Evolutionary conservation across 305 asterid species (phyloP).

Genomic region (Stenogyne calaminthoides): DNA sequence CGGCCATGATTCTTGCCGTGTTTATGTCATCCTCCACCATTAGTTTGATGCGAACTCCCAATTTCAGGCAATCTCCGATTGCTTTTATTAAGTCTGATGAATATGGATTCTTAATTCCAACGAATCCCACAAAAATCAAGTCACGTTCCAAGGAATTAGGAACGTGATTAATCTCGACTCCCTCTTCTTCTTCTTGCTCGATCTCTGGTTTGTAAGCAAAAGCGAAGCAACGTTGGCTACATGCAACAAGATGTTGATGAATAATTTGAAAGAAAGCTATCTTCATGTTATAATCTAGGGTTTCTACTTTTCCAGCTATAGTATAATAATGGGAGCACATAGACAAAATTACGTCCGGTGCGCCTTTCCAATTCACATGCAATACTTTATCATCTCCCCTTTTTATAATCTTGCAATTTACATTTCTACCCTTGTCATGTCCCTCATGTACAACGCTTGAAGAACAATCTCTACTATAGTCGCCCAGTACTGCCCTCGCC

Average conservation of each 20-base stretch:
- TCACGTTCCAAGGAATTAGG: constrained; percentile 15
- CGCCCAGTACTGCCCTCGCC: constrained; percentile 34
- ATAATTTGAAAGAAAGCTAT: constrained; percentile 1
- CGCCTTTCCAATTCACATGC: constrained; percentile 41
- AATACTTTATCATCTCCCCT: not conserved
- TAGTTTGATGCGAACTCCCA: constrained; percentile 35
- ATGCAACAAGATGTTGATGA: not conserved
- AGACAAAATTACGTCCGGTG: constrained; percentile 12
- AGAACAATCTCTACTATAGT: not conserved
- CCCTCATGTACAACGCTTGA: not conserved
- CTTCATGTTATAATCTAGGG: constrained; percentile 32
- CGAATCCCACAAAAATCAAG: constrained; percentile 31
- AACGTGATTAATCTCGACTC: not conserved
- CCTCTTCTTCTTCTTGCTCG: not conserved
- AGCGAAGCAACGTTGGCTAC: constrained; percentile 25
- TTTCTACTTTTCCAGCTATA: constrained; percentile 33
- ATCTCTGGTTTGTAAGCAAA: constrained; percentile 37
- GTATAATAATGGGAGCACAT: constrained; percentile 40
- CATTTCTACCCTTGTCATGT: not conserved
- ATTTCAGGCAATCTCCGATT: constrained; percentile 24
- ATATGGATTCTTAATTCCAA: constrained; percentile 41
- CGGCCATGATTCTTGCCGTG: constrained; percentile 44
- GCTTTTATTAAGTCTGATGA: constrained; percentile 31
- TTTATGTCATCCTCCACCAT: constrained; percentile 38
- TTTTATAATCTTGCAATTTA: not conserved